Evolutionary conservation across 768 basidiomycete genomes (phyloP).

Genomic region (Boletus rufocinnamomeus): DNA sequence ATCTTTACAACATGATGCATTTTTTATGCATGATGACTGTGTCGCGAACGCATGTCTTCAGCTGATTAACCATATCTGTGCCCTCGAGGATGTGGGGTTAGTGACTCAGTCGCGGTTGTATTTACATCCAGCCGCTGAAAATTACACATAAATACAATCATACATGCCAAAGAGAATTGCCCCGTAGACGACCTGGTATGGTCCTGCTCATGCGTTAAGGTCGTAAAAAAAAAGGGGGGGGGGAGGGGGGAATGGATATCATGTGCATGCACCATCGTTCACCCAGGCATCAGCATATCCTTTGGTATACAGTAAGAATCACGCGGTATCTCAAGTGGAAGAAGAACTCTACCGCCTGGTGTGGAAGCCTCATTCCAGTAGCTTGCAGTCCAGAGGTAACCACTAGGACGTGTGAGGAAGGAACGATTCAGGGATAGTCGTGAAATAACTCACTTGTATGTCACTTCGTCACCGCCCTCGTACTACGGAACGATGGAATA

Average conservation of each 20-base stretch:
- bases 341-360: background rate
- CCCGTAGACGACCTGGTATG: background rate
- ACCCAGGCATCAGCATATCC: background rate
- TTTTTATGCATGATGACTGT: no score
- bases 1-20: background rate
- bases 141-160: background rate
- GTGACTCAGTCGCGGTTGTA: no score
- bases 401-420: background rate
- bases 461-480: background rate
- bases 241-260: no score
- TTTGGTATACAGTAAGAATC: background rate
- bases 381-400: slow-evolving; percentile 7
- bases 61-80: background rate
- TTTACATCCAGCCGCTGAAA: background rate
- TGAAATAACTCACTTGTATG: background rate
- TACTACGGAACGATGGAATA: background rate
- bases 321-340: background rate
- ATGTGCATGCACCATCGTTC: background rate
- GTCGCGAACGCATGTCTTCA: background rate
- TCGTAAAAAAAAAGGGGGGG: background rate
- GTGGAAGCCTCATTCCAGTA: slow-evolving; percentile 3
- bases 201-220: background rate
- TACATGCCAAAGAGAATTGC: background rate
- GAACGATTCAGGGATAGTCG: background rate
- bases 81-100: background rate